Percentiles rank a stretch among this genome's conserved stretches.
Evolutionary conservation across 2,329 filamentous ascomycete genomes (phyloP).

Genomic region (Gnomoniopsis sp.): DNA sequence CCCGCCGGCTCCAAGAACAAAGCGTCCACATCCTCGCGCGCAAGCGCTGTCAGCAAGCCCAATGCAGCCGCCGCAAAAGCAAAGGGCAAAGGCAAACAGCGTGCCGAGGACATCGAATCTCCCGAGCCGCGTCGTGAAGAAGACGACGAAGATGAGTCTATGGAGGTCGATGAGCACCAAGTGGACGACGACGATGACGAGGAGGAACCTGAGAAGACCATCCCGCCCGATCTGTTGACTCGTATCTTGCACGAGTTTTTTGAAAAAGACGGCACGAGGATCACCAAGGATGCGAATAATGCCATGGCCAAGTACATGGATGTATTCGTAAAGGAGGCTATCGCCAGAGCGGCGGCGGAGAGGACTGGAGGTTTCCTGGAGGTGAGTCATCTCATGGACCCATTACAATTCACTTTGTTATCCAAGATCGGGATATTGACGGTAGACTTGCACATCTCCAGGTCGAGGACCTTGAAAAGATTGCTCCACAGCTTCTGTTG

Average conservation of each 20-base stretch:
- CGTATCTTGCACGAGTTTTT: slow-evolving; percentile 79
- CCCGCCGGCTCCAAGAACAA: slow-evolving; percentile 21
- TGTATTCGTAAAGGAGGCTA: slow-evolving; percentile 83
- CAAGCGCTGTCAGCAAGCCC: slow-evolving; percentile 12
- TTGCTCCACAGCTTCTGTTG: slow-evolving; percentile 78
- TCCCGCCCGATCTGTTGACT: slow-evolving; percentile 73
- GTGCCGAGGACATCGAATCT: slow-evolving; percentile 1
- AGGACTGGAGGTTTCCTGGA: slow-evolving; percentile 69
- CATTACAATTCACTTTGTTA: not conserved
- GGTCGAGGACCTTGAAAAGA: slow-evolving; percentile 86
- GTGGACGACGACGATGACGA: slow-evolving; percentile 1
- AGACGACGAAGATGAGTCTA: slow-evolving; percentile 28
- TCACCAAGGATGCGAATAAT: slow-evolving; percentile 73
- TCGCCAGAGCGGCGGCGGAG: slow-evolving; percentile 74
- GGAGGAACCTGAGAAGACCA: slow-evolving; percentile 32
- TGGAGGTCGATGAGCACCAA: slow-evolving; percentile 25
- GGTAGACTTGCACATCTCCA: slow-evolving; percentile 30
- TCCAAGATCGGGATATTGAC: slow-evolving; percentile 19
- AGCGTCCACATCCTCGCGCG: slow-evolving; percentile 15
- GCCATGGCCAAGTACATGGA: slow-evolving; percentile 84
- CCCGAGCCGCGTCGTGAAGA: slow-evolving; percentile 23
- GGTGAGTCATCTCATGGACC: slow-evolving; percentile 43
- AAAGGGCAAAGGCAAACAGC: slow-evolving; percentile 16
- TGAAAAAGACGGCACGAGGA: slow-evolving; percentile 64
- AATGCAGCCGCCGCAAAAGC: slow-evolving; percentile 14